Evolutionary conservation across 1,284 basidiomycete genomes (phyloP), one percentile per base, ranked within the genome.

Genomic region (Schizophyllum amplum): DNA sequence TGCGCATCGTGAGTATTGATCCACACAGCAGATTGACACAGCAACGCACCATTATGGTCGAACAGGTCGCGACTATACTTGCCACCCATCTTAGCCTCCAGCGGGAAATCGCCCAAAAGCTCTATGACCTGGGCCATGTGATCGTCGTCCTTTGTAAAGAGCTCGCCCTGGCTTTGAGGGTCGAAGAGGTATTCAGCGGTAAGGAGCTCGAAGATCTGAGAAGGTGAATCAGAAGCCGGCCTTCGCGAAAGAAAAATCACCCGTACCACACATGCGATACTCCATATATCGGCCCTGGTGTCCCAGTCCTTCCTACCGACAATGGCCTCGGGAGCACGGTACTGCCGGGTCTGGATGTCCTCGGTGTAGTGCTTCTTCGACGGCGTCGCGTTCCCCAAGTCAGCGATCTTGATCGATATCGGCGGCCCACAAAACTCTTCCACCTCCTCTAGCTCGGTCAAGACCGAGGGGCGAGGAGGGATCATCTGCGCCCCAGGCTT

Each of bases 91-190:
- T 91, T 92, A 47, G 87, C 48, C 48, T 50, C 48, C 13, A 50
- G 21, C 48, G 15, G 71, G 61, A 86, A 84, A 68, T 87, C 83
- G 51, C 92, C 92, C 57, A 94, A 73, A 4, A 95, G 78, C 74
- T 95, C 93, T 59, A 94, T 90, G 63, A 95, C 87, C 71, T 94
- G 92, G 5, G 94, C 93, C 78, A 96, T 90, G 67, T 95, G 92
- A 69, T 96, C 93, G 68, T 95, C 93, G 70, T 96, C 93, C 72
- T 95, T 95, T 64, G 85, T 88, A 70, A 94, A 95, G 60, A 86
- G 66, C 60, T 90, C 87, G 13, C 87, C 87, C 68, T 89, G 87
- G 24, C 83, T 81, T 61, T 92, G 92, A 24, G 93, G 93, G 67
- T 94, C 92, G 68, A 94, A 94, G 27, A 94, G 80, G 67, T 89